Evolutionary conservation across 345 rosid genomes (phyloP), one percentile per base, ranked within the genome.

Genomic region (Ceriops decandra): DNA sequence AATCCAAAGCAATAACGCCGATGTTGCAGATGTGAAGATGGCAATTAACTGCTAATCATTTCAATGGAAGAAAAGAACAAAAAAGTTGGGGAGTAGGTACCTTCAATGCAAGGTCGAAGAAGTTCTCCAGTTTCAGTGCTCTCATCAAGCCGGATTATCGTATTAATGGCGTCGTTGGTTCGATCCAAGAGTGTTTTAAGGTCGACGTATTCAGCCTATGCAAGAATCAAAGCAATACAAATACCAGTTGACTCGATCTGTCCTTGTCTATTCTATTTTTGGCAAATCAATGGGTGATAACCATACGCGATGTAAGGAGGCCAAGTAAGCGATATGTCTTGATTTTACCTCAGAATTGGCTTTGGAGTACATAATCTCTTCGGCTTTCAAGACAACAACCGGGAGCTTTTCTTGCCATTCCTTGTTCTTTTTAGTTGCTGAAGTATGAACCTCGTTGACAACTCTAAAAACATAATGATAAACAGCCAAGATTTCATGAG

Each of bases 351-450:
- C 89, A 26, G 93, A 88, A 77, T 85, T 88, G 77, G 90, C 90
- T 72, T 84, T 88, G 60, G 88, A 88, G 73, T 88, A 88, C 85
- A 86, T 76, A 63, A 86, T 88, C 72, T 88, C 90, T 68, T 88
- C 93, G 17, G 86, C 81, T 81, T 76, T 88, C 72, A 86, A 74
- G 79, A 86, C 89, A 64, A 88, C 93, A 78, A 85, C 70, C 19
- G 90, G 93, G 33, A 88, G 86, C 72, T 88, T 88, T 72, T 88
- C 85, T 68, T 83, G 87, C 93, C 93, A 88, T 77, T 86, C 90
- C 72, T 85, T 86, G 84, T 88, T 88, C 82, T 83, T 86, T 82
- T 76, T 86, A 2, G 86, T 88, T 24, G 84, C 74, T 0, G 82
- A 47, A 64, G 80, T 63, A 73, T 86, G 93, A 68, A 76, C 68